Evolutionary conservation across 257 asterid species (phyloP).

Genomic region (Ballota nigra): DNA sequence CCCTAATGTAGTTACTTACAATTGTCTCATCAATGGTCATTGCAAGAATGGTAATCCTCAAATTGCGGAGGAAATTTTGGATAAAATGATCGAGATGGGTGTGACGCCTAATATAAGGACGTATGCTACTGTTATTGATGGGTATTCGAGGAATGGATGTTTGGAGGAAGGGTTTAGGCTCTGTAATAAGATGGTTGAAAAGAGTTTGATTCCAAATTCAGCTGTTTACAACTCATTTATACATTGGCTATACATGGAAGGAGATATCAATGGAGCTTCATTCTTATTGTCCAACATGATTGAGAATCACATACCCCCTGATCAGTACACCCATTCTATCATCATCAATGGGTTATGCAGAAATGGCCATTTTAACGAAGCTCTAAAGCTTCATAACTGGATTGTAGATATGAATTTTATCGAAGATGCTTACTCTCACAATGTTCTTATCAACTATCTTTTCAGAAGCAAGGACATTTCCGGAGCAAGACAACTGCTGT

Average conservation of each 20-base stretch:
- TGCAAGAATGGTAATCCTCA: slow-evolving; percentile 59
- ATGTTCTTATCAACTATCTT: slow-evolving; percentile 58
- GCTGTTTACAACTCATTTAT: slow-evolving; percentile 64
- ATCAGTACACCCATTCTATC: slow-evolving; percentile 55
- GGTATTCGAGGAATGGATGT: slow-evolving; percentile 56
- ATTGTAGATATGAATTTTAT: slow-evolving; percentile 34
- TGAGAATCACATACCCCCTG: slow-evolving; percentile 45
- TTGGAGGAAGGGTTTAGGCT: slow-evolving; percentile 64
- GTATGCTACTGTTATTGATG: slow-evolving; percentile 73
- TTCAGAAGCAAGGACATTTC: slow-evolving; percentile 40
- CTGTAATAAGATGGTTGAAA: slow-evolving; percentile 56
- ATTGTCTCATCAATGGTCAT: slow-evolving; percentile 67
- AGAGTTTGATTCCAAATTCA: slow-evolving; percentile 50
- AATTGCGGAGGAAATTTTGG: slow-evolving; percentile 45
- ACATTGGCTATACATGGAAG: slow-evolving; percentile 67
- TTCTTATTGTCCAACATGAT: slow-evolving; percentile 60
- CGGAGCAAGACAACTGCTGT: slow-evolving; percentile 54
- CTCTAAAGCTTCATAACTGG: slow-evolving; percentile 46
- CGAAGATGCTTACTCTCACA: slow-evolving; percentile 53
- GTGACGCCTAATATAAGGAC: slow-evolving; percentile 65
- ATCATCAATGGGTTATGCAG: slow-evolving; percentile 57
- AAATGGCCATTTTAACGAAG: slow-evolving; percentile 48
- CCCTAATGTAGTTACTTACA: slow-evolving; percentile 58
- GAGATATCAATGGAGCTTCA: slow-evolving; percentile 57
- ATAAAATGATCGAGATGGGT: slow-evolving; percentile 48